Conservation (phyloP, 2,329 filamentous ascomycete species). For the Cladophialophora chaetospira region DNA sequence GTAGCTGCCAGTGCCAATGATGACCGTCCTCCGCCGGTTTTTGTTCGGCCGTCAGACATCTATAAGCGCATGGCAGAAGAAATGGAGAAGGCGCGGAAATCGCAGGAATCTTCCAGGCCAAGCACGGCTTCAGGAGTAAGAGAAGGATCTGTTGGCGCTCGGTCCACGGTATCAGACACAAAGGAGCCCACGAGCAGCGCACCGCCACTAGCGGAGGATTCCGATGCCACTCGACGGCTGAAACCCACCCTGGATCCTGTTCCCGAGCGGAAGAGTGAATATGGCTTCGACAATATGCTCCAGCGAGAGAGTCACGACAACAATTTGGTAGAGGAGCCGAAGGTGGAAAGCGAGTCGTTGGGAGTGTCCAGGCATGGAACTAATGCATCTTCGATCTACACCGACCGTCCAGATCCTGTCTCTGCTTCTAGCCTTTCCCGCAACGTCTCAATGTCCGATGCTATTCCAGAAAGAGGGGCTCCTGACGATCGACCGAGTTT, state of each 20-base stretch:
- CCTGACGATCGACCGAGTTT: conserved; percentile 8
- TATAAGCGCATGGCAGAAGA: conserved; percentile 73
- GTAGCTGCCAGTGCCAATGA: conserved; percentile 1
- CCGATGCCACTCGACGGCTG: conserved; percentile 42
- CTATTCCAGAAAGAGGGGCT: background rate
- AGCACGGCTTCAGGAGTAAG: conserved; percentile 52
- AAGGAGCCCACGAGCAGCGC: conserved; percentile 9
- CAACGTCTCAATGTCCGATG: conserved; percentile 19
- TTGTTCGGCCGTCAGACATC: conserved; percentile 74
- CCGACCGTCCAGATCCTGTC: conserved; percentile 31
- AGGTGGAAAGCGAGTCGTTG: conserved; percentile 13
- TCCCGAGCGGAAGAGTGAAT: conserved; percentile 61
- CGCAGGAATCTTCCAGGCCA: conserved; percentile 59
- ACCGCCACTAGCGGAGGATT: conserved; percentile 33
- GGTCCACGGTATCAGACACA: conserved; percentile 33
- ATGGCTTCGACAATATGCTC: conserved; percentile 53
- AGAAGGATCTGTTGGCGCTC: conserved; percentile 26
- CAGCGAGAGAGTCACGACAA: conserved; percentile 3
- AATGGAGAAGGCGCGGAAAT: conserved; percentile 57
- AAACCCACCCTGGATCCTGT: conserved; percentile 56
- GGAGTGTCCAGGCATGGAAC: conserved; percentile 25
- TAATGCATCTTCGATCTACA: conserved; percentile 32
- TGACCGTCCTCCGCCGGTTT: conserved; percentile 36
- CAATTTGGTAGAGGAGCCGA: conserved; percentile 18
- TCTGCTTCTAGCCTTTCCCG: conserved; percentile 27